phyloP scores from a whole-genome alignment of 768 basidiomycete species.

The Lentinula raphanica region DNA sequence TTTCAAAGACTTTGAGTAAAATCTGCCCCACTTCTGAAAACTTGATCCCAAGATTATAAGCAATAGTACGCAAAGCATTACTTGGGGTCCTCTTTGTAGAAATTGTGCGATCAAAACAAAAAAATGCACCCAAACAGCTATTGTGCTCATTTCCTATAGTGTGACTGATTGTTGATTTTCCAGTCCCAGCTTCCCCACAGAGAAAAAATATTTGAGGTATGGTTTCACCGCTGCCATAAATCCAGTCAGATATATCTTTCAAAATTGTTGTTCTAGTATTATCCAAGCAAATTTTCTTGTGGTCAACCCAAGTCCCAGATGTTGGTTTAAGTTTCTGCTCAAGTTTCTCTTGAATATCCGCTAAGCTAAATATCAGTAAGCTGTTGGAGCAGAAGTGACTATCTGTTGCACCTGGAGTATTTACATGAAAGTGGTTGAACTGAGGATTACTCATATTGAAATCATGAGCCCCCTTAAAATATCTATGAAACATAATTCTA shows the following conservation, averaged over 20 bases:
- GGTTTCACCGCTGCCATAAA: too few species aligned
- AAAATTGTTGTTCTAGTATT: not conserved
- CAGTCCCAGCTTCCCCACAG: constrained; percentile 2
- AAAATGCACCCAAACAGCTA: not conserved
- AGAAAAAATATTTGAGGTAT: not conserved
- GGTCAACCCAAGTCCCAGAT: constrained; percentile 52
- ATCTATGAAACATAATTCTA: too few species aligned
- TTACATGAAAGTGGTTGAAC: too few species aligned
- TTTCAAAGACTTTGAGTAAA: not conserved
- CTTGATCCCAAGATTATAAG: not conserved
- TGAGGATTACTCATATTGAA: too few species aligned
- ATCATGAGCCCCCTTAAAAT: too few species aligned
- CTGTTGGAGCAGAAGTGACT: too few species aligned
- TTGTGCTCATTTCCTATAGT: not conserved
- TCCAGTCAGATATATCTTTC: not conserved
- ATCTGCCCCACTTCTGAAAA: not conserved
- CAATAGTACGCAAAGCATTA: not conserved
- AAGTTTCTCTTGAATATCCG: constrained; percentile 31
- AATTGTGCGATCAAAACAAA: not conserved
- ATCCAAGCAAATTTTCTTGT: not conserved
- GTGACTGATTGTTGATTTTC: not conserved
- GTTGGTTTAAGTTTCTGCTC: constrained; percentile 7
- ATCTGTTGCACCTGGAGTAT: too few species aligned
- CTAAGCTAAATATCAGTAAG: too few species aligned
- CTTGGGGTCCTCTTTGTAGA: not conserved